Evolutionary conservation across 2,329 filamentous ascomycete species (phyloP), one percentile per base, ranked within the genome.

Genomic region (Mycosphaerella arachidis): DNA sequence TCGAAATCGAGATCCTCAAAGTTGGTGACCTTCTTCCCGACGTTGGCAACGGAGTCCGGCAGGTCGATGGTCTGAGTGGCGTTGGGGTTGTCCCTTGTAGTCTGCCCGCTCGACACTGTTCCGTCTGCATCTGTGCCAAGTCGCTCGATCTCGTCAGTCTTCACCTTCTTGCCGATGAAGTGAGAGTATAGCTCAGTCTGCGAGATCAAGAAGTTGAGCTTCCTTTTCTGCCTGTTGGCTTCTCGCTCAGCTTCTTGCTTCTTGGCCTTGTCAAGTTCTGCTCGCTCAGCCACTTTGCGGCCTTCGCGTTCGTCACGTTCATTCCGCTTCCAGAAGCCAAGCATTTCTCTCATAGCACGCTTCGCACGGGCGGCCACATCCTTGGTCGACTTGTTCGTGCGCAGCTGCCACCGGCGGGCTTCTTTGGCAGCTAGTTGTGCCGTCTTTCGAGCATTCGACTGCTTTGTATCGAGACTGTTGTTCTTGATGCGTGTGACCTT

Each of bases 101-200:
- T 78, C 55, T 82, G 79, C 53, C 82, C 82, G 9, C 83, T 81
- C 0, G 78, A 77, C 20, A 83, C 82, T 53, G 89, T 86, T 16
- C 63, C 68, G 52, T 90, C 88, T 7, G 86, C 86, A 70, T 92
- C 91, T 70, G 94, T 91, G 24, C 91, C 94, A 53, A 90, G 93
- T 61, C 89, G 84, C 77, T 99, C 92, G 52, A 96, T 91, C 72
- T 97, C 92, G 68, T 94, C 89, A 1, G 93, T 97, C 79, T 96
- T 96, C 77, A 97, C 96, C 81, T 99, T 99, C 80, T 96, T 96
- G 74, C 94, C 93, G 70, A 99, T 97, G 76, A 99, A 99, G 81
- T 99, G 94, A 46, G 93, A 97, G 81, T 99, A 99, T 54, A 99
- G 83, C 74, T 99, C 94, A 0, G 94, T 99, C 78, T 99, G 94